These are phyloP conservation scores for Neospora caninum DNA, from an alignment of 169 alveolate genomes.

Conservation along the genomic window DNA sequence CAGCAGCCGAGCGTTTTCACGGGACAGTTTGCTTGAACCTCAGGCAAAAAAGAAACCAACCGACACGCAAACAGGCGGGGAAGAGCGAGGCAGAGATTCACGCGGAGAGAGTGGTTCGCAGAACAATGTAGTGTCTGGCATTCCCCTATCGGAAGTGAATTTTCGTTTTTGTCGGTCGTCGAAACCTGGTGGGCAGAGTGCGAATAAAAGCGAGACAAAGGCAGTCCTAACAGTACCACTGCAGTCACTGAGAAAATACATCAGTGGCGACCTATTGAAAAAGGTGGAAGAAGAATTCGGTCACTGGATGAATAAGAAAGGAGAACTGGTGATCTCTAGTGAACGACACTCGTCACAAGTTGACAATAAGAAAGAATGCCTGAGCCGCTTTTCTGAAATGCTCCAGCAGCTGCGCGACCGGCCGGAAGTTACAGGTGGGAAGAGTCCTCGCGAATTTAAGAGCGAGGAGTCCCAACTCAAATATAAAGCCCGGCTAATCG, in stretches of 20 bases:
- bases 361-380: slow-evolving; percentile 12
- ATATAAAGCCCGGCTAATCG: background rate
- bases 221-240: background rate
- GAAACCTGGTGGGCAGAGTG: slow-evolving; percentile 25
- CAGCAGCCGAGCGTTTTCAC: background rate
- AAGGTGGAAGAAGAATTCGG: background rate
- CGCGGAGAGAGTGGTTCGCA: background rate
- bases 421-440: background rate
- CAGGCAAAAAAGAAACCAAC: no score
- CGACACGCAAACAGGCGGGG: background rate
- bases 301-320: slow-evolving; percentile 1
- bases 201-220: slow-evolving; percentile 9
- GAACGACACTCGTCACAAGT: background rate
- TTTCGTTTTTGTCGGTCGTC: slow-evolving; percentile 29
- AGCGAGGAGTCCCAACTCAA: slow-evolving; percentile 24
- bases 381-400: background rate
- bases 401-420: background rate
- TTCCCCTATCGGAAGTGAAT: background rate
- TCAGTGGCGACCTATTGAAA: background rate
- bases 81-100: background rate
- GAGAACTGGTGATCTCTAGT: slow-evolving; percentile 12
- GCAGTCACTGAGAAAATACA: background rate
- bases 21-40: no score
- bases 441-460: slow-evolving; percentile 13
- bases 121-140: background rate